A percentile compares a stretch with the other conserved stretches of the same genome.
Conservation (phyloP, 495 filamentous ascomycete species). For the Recurvomyces mirabilis region DNA sequence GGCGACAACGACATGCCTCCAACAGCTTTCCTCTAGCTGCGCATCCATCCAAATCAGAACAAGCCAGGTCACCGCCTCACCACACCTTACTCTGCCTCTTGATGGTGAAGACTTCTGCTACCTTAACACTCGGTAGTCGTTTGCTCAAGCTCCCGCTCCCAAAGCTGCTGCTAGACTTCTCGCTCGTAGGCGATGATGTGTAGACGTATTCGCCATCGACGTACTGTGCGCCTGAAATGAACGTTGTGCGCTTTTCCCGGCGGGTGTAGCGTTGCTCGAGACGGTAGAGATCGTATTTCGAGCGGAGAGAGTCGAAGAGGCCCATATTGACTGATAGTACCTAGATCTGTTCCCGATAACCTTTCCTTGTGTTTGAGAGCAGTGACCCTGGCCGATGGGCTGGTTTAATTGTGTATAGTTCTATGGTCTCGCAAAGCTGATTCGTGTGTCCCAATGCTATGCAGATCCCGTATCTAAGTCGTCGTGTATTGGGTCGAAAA, state of each 20-base stretch:
- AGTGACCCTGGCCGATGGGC: no score
- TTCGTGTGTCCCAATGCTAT: no score
- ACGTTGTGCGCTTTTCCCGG: constrained; percentile 74
- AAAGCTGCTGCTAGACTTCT: constrained; percentile 6
- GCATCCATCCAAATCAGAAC: no score
- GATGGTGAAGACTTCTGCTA: constrained; percentile 9
- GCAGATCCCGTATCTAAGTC: no score
- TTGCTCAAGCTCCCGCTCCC: constrained; percentile 3
- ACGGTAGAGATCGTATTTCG: constrained; percentile 75
- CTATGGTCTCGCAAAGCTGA: no score
- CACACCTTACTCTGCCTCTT: constrained; percentile 5
- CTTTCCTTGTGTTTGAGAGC: no score
- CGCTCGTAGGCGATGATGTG: constrained; percentile 22
- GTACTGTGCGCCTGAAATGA: constrained; percentile 75
- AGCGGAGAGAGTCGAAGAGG: constrained; percentile 27
- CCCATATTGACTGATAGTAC: constrained; percentile 16
- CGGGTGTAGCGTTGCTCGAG: constrained; percentile 87
- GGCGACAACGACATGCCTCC: no score
- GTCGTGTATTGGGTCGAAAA: no score
- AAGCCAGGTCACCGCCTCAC: no score
- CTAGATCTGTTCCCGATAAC: no score
- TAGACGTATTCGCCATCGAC: constrained; percentile 89
- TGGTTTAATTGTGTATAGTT: no score
- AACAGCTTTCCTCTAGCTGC: no score
- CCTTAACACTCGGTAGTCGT: not conserved